Percentiles rank a stretch among this genome's conserved stretches.
Conservation (phyloP, 441 rosid genomes). For the Adansonia grandidieri region DNA sequence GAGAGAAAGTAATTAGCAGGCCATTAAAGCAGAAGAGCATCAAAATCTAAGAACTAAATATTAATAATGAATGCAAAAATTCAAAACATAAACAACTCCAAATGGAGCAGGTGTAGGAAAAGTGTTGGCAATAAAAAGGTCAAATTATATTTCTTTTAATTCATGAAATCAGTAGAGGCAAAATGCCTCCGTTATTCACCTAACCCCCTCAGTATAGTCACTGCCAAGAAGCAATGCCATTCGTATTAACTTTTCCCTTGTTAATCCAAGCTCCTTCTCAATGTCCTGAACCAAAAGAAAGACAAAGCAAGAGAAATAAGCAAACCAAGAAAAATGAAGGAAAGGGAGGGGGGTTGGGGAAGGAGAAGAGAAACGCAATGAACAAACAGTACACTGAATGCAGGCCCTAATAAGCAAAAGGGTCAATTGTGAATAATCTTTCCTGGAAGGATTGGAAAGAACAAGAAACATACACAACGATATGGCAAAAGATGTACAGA, state of each 20-base stretch:
- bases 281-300: conserved; percentile 60
- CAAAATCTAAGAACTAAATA: not conserved
- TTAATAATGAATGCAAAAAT: not conserved
- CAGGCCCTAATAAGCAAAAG: conserved; percentile 1
- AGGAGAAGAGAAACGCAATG: not conserved
- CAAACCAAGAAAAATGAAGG: conserved; percentile 1
- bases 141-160: not conserved
- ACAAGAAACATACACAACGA: not conserved
- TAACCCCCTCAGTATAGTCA: conserved; percentile 97
- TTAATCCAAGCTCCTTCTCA: conserved; percentile 89
- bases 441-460: not conserved
- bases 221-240: conserved; percentile 99
- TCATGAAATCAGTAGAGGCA: conserved; percentile 12
- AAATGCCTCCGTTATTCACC: conserved; percentile 48
- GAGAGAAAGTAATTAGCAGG: conserved; percentile 25
- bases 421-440: not conserved
- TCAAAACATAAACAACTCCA: not conserved
- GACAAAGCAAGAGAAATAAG: conserved; percentile 21
- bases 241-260: conserved; percentile 76
- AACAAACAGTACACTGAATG: not conserved
- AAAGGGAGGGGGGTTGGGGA: too few relatives aligned
- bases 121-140: not conserved
- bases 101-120: not conserved
- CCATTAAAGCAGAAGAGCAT: conserved; percentile 17
- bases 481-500: conserved; percentile 10